A percentile compares a stretch with the other conserved stretches of the same genome.
phyloP scores from a whole-genome alignment of 2,329 filamentous ascomycete species.

The Fusarium sp. region DNA sequence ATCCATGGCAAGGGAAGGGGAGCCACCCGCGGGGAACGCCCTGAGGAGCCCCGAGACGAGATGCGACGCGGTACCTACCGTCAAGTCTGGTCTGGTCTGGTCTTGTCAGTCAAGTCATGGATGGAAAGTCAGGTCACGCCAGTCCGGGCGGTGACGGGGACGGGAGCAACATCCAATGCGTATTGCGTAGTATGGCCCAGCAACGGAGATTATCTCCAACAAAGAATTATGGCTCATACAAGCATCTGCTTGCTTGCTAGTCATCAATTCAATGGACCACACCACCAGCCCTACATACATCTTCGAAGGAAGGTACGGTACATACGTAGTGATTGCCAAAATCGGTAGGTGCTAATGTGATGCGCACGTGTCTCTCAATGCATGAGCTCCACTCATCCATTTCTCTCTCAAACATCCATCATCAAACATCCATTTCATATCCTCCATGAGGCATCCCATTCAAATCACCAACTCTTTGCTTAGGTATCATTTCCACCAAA shows the following conservation, averaged over 20 bases:
- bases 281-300: slow-evolving; percentile 3
- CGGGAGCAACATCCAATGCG: background rate
- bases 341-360: slow-evolving; percentile 40
- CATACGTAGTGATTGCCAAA: slow-evolving; percentile 22
- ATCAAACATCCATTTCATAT: background rate
- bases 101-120: background rate
- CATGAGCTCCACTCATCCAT: slow-evolving; percentile 13
- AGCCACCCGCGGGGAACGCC: slow-evolving; percentile 37
- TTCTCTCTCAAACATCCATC: slow-evolving; percentile 7
- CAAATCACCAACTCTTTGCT: background rate
- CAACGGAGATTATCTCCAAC: background rate
- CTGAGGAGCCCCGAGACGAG: slow-evolving; percentile 39
- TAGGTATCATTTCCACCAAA: background rate
- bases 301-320: slow-evolving; percentile 5
- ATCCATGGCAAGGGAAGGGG: slow-evolving; percentile 23
- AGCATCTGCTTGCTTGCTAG: background rate
- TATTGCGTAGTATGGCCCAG: background rate
- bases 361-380: slow-evolving; percentile 37
- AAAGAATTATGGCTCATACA: background rate
- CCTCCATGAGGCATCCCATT: background rate
- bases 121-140: slow-evolving; percentile 22
- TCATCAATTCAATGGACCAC: background rate
- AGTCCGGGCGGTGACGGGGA: slow-evolving; percentile 2
- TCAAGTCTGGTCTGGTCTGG: background rate
- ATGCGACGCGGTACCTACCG: slow-evolving; percentile 20